These are phyloP conservation scores for Sporothrix variecibatus DNA, from an alignment of 2,329 filamentous ascomycete species.

Conservation along the genomic window DNA sequence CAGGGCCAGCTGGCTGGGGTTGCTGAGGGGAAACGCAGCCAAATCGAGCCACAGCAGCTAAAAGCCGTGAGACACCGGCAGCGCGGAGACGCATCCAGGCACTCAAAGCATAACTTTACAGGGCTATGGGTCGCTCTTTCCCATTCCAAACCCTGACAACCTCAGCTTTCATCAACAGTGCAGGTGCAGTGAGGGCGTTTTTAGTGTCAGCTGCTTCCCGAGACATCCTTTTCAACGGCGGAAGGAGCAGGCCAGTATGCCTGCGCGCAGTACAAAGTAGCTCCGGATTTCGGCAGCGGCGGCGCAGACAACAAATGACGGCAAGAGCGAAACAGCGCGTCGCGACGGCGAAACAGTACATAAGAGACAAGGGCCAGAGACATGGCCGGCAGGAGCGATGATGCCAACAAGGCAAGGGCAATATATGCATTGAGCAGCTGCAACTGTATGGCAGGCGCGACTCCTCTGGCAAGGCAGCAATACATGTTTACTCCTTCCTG, in stretches of 20 bases:
- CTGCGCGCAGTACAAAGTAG: not conserved
- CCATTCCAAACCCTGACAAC: not conserved
- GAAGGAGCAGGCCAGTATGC: not conserved
- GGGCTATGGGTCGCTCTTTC: not conserved
- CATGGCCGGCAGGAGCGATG: not conserved
- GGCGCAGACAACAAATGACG: not conserved
- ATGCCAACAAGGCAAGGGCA: not conserved
- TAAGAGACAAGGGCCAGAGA: not conserved
- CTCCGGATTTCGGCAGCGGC: constrained; percentile 6
- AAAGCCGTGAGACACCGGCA: constrained; percentile 1
- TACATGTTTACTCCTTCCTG: constrained; percentile 18
- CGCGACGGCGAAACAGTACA: not conserved
- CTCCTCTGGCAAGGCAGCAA: constrained; percentile 21
- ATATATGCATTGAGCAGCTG: not conserved
- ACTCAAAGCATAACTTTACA: not conserved
- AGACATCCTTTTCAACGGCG: not conserved
- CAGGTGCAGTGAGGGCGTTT: not conserved
- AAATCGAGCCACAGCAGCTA: not conserved
- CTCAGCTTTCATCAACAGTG: not conserved
- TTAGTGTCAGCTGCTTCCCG: not conserved
- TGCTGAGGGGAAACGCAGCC: not conserved
- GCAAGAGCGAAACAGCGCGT: not conserved
- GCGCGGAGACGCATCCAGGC: not conserved
- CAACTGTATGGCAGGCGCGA: not conserved
- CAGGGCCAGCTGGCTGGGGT: not conserved